Evolutionary conservation across 768 basidiomycete species (phyloP).

Genomic region (Mycena chlorophos): DNA sequence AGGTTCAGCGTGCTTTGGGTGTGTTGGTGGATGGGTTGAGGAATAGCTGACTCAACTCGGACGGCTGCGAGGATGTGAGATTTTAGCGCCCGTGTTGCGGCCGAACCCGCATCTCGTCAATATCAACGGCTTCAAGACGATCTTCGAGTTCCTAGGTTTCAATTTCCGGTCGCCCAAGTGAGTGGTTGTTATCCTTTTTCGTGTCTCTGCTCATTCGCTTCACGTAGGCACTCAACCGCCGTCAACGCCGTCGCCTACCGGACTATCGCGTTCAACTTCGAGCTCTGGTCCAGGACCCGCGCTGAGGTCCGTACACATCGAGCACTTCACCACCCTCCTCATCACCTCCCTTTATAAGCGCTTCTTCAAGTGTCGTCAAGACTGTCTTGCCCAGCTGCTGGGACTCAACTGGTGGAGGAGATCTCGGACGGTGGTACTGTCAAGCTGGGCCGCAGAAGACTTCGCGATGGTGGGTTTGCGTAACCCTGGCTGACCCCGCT

Average conservation of each 20-base stretch:
- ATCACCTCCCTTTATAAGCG: constrained; percentile 67
- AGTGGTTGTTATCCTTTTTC: constrained; percentile 30
- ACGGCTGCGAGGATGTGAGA: constrained; percentile 87
- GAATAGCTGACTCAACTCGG: constrained; percentile 90
- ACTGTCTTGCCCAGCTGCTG: constrained; percentile 67
- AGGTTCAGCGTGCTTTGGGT: constrained; percentile 69
- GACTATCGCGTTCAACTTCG: constrained; percentile 84
- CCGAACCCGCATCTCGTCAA: constrained; percentile 75
- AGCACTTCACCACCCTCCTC: constrained; percentile 79
- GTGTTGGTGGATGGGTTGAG: constrained; percentile 76
- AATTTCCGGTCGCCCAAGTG: constrained; percentile 82
- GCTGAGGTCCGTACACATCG: constrained; percentile 78
- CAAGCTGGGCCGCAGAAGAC: no score
- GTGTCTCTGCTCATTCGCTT: background rate
- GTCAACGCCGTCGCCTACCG: constrained; percentile 81
- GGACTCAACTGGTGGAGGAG: constrained; percentile 60
- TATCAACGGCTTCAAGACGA: constrained; percentile 73
- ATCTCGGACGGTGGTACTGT: no score
- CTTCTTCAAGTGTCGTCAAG: constrained; percentile 78
- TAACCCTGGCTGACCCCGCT: no score
- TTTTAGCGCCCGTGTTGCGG: constrained; percentile 72
- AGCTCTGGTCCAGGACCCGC: constrained; percentile 78
- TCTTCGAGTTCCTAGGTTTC: constrained; percentile 86
- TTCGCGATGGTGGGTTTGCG: no score
- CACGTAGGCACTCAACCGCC: constrained; percentile 71